A percentile compares a stretch with the other conserved stretches of the same genome.
These are phyloP conservation scores for Colletotrichum tropicicola DNA, from an alignment of 2,329 filamentous ascomycete species.

Conservation along the genomic window DNA sequence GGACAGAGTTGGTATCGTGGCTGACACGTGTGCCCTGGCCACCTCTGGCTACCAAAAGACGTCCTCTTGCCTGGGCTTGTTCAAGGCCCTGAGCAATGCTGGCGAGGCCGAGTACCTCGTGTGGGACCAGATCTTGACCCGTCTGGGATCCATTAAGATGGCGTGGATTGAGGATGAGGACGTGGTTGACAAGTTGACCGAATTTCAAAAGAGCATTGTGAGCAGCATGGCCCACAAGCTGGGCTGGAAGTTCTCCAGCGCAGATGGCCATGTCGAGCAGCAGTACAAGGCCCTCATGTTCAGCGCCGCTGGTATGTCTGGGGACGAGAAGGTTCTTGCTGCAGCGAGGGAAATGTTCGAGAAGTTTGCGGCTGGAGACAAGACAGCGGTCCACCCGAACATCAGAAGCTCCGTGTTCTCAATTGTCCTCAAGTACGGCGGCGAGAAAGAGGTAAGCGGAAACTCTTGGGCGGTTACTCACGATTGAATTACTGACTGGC, in stretches of 20 bases:
- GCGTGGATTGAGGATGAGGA: constrained; percentile 87
- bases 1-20: constrained; percentile 93
- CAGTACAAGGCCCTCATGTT: constrained; percentile 96
- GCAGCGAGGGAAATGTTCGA: constrained; percentile 91
- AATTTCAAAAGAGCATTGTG: constrained; percentile 82
- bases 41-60: constrained; percentile 94
- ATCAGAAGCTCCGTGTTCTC: constrained; percentile 87
- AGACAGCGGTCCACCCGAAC: constrained; percentile 88
- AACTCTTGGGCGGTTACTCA: not conserved
- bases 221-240: constrained; percentile 84
- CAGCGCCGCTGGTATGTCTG: constrained; percentile 80
- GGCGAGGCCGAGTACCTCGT: constrained; percentile 90
- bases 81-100: constrained; percentile 83
- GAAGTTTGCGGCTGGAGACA: constrained; percentile 83
- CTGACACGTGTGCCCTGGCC: constrained; percentile 89
- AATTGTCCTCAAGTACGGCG: constrained; percentile 85
- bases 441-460: constrained; percentile 75
- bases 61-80: constrained; percentile 83
- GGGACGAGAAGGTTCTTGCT: constrained; percentile 80
- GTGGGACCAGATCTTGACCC: constrained; percentile 89
- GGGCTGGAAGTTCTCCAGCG: constrained; percentile 87
- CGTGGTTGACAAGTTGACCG: constrained; percentile 78
- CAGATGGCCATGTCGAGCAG: constrained; percentile 88
- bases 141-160: constrained; percentile 79
- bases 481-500: constrained; percentile 22